Evolutionary conservation across 208 protist species (phyloP).

Genomic region (Lotmaria passim): DNA sequence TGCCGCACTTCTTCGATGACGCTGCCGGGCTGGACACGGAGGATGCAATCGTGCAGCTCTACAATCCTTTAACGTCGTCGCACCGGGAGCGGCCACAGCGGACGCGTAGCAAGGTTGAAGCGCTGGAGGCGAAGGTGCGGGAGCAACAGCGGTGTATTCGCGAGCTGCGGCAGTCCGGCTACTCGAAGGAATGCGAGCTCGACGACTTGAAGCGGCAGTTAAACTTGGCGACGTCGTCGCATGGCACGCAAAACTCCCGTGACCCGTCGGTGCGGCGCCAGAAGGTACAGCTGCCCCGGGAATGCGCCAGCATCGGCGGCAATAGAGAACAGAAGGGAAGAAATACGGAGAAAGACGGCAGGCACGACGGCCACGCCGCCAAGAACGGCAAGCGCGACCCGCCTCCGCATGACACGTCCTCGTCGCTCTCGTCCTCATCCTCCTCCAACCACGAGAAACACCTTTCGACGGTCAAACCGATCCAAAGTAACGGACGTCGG

Average conservation of each 20-base stretch:
- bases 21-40: background rate
- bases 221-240: background rate
- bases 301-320: background rate
- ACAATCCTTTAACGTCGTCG: conserved; percentile 6
- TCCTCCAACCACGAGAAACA: conserved; percentile 15
- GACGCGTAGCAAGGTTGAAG: background rate
- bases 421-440: background rate
- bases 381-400: background rate
- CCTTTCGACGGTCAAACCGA: background rate
- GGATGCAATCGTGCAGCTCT: background rate
- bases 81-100: background rate
- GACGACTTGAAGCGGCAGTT: conserved; percentile 22
- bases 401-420: too few relatives aligned
- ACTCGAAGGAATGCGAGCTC: conserved; percentile 22
- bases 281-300: conserved; percentile 4
- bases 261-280: background rate
- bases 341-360: background rate
- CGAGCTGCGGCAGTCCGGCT: conserved; percentile 7
- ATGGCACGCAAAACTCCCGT: background rate
- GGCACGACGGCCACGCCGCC: background rate
- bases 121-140: conserved; percentile 5
- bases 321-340: background rate
- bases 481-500: background rate
- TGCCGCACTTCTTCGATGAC: background rate
- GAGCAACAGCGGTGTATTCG: conserved; percentile 7